These are phyloP conservation scores for Hemisphaericaspora subhashii DNA, from an alignment of 1,139 yeast species.

Conservation along the genomic window DNA sequence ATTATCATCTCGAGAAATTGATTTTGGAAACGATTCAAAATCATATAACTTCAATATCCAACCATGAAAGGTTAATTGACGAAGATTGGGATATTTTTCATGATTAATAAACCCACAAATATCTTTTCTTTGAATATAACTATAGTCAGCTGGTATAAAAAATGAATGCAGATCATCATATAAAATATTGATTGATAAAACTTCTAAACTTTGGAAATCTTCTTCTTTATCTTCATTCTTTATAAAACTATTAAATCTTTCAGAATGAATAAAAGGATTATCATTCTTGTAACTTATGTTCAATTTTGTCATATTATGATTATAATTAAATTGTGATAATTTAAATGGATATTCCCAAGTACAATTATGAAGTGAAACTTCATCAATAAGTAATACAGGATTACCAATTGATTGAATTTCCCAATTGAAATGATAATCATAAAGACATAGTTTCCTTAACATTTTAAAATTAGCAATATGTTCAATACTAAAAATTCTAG, in stretches of 20 bases:
- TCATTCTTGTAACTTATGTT: constrained; percentile 27
- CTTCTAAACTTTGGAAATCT: constrained; percentile 21
- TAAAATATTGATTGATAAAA: constrained; percentile 18
- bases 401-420: constrained; percentile 12
- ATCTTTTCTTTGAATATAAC: constrained; percentile 16
- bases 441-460: constrained; percentile 23
- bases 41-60: constrained; percentile 17
- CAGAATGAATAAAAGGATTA: constrained; percentile 38
- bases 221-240: constrained; percentile 18
- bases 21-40: constrained; percentile 1
- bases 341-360: constrained; percentile 49
- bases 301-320: constrained; percentile 21
- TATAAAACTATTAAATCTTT: constrained; percentile 35
- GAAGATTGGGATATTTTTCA: constrained; percentile 21
- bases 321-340: constrained; percentile 32
- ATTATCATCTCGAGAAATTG: not conserved
- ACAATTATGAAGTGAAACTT: constrained; percentile 32
- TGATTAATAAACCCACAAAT: constrained; percentile 18
- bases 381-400: constrained; percentile 11
- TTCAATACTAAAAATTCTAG: constrained; percentile 31
- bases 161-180: constrained; percentile 12
- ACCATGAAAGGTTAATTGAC: constrained; percentile 22
- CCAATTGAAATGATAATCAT: constrained; percentile 38
- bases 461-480: constrained; percentile 29
- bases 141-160: constrained; percentile 13